Conservation (phyloP, 164 flowering plant species). For the Berberis thunbergii region DNA sequence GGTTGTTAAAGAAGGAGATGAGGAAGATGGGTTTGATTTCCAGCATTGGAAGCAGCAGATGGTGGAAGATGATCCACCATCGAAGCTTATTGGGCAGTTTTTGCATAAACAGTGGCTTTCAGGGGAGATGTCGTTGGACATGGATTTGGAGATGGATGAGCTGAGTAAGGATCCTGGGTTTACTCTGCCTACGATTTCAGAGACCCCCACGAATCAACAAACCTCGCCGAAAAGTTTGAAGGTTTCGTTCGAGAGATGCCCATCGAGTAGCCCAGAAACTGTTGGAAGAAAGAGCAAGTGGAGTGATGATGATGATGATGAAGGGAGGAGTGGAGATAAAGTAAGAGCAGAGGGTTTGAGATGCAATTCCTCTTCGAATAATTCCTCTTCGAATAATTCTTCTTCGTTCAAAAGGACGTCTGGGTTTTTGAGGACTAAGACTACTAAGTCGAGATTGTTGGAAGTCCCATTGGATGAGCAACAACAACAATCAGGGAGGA, state of each 20-base stretch:
- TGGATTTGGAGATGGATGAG: constrained; percentile 29
- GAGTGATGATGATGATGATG: background rate
- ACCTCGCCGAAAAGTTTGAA: background rate
- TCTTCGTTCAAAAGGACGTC: constrained; percentile 23
- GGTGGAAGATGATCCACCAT: constrained; percentile 13
- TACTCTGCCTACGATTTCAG: background rate
- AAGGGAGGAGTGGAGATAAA: background rate
- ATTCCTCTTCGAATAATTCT: constrained; percentile 5
- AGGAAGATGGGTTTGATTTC: constrained; percentile 14
- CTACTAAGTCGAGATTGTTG: constrained; percentile 45
- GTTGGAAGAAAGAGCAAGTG: background rate
- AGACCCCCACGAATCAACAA: background rate
- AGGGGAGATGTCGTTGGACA: constrained; percentile 17
- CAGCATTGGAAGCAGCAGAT: constrained; percentile 2
- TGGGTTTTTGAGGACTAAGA: constrained; percentile 21
- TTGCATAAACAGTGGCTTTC: constrained; percentile 17
- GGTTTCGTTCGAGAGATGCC: background rate
- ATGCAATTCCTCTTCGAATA: constrained; percentile 16
- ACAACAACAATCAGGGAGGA: background rate
- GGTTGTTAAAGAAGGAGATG: background rate
- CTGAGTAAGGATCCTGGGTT: constrained; percentile 1
- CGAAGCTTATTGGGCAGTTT: constrained; percentile 22
- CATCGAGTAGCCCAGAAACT: background rate
- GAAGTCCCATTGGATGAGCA: constrained; percentile 26
- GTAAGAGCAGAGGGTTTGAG: constrained; percentile 8